These are phyloP conservation scores for Coniochaeta hoffmannii DNA, from an alignment of 2,329 filamentous ascomycete species.

Conservation along the genomic window DNA sequence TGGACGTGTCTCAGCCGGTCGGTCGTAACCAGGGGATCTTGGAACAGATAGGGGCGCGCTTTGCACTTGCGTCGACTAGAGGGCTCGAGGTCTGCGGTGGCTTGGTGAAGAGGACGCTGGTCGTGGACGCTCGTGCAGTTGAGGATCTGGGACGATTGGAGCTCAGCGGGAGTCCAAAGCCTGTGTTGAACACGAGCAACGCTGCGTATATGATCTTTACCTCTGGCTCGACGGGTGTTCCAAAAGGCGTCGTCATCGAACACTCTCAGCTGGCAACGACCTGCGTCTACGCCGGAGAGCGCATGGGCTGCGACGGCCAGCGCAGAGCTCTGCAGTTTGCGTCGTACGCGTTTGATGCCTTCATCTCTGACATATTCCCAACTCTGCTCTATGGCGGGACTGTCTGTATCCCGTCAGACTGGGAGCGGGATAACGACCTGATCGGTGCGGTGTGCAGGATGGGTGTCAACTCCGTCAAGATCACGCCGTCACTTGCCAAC, in stretches of 20 bases:
- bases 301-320: background rate
- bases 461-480: slow-evolving; percentile 16
- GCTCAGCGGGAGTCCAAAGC: background rate
- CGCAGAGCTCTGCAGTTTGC: background rate
- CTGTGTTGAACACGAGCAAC: background rate
- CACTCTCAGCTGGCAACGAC: background rate
- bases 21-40: slow-evolving; percentile 8
- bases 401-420: slow-evolving; percentile 1
- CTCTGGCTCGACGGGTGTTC: background rate
- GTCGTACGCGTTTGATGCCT: slow-evolving; percentile 1
- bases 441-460: slow-evolving; percentile 17
- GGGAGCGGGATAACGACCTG: slow-evolving; percentile 21
- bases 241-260: background rate
- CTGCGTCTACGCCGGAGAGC: background rate
- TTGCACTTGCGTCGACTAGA: background rate
- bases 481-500: slow-evolving; percentile 20
- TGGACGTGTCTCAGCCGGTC: slow-evolving; percentile 11
- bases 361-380: background rate
- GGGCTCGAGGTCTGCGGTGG: background rate
- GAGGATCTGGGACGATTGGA: background rate
- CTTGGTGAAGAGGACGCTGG: background rate
- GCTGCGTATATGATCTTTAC: background rate
- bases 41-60: slow-evolving; percentile 1
- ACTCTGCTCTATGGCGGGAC: background rate
- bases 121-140: background rate